A percentile compares a stretch with the other conserved stretches of the same genome.
phyloP scores from a whole-genome alignment of 148 eudicot species.

The Heliamphora exappendiculata region DNA sequence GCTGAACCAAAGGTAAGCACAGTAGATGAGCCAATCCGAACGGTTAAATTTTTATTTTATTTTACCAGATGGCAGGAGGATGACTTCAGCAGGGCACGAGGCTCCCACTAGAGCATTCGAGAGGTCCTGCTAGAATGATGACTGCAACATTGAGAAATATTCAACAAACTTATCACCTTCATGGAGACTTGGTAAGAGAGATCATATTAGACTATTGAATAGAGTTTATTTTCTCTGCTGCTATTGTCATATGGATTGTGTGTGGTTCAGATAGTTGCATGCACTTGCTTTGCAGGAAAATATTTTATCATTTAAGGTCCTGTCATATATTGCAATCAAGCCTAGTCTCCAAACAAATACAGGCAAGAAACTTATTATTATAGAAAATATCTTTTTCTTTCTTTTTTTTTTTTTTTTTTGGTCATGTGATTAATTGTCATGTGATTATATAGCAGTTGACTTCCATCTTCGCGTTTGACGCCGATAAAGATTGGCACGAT shows the following conservation, averaged over 20 bases:
- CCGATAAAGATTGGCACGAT: no score
- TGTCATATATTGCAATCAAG: neutral
- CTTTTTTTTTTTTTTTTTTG: neutral
- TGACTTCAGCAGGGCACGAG: neutral
- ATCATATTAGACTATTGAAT: neutral
- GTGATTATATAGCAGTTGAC: no score
- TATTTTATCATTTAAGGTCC: neutral
- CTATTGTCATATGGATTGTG: neutral
- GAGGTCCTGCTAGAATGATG: neutral
- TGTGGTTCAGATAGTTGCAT: neutral
- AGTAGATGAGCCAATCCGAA: no score
- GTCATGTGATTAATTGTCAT: accelerated
- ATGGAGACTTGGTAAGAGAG: neutral
- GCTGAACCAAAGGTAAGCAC: no score
- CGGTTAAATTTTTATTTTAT: no score
- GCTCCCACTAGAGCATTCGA: neutral
- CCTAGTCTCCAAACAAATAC: neutral
- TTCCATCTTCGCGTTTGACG: no score
- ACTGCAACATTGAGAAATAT: neutral
- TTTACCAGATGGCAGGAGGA: no score
- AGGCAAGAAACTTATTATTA: neutral
- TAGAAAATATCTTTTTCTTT: neutral
- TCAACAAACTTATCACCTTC: neutral
- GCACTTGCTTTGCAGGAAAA: neutral
- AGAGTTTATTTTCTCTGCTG: neutral